A percentile compares a stretch with the other conserved stretches of the same genome.
Conservation (phyloP, 225 moss, liverwort and hornwort genomes). For the Pseudisothecium myosuroides region DNA sequence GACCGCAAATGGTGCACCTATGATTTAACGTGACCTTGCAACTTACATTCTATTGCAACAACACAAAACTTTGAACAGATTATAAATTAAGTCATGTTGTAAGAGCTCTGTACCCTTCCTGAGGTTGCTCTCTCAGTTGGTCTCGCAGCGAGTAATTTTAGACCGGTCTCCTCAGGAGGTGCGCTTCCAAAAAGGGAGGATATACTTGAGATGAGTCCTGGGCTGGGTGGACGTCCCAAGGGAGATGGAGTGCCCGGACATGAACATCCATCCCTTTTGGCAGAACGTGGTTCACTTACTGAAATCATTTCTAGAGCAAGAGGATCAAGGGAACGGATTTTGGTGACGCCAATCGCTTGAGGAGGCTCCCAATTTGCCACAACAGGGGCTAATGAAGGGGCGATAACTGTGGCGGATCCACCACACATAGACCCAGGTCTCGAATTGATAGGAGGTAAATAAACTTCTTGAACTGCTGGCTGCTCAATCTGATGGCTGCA, state of each 20-base stretch:
- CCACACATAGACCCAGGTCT: not conserved
- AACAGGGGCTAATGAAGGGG: not conserved
- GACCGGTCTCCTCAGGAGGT: not conserved
- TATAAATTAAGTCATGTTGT: not conserved
- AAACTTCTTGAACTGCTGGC: not conserved
- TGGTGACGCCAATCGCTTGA: conserved; percentile 31
- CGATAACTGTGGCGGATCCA: not conserved
- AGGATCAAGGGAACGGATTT: conserved; percentile 5
- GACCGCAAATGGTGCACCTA: not conserved
- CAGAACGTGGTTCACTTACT: not conserved
- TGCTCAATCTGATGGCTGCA: conserved; percentile 2
- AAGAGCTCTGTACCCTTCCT: conserved; percentile 9
- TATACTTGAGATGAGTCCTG: conserved; percentile 1
- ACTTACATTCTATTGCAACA: not conserved
- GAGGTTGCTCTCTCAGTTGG: conserved; percentile 17
- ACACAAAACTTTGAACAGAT: not conserved
- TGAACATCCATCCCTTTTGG: not conserved
- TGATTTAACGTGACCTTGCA: not conserved
- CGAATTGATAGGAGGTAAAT: conserved; percentile 3
- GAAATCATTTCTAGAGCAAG: not conserved
- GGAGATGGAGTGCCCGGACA: not conserved
- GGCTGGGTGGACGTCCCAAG: not conserved
- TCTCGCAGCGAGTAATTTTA: not conserved
- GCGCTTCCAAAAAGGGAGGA: not conserved
- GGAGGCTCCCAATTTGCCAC: conserved; percentile 8